Base-by-base conservation (phyloP, 805 yeast genomes). In the Scheffersomyces ergatensis region DNA sequence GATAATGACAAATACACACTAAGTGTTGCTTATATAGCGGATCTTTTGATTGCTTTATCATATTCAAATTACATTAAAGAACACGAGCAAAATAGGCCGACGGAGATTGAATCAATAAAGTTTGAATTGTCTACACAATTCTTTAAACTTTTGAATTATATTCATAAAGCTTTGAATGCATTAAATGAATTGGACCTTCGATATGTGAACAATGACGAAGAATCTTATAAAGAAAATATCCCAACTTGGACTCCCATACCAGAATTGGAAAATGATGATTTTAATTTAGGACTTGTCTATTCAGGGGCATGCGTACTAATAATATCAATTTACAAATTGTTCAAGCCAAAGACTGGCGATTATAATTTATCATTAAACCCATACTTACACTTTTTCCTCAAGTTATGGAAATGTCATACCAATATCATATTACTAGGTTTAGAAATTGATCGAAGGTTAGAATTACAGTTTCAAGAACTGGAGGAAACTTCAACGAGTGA, bases 381-480 rank as follows among this genome's bases (percentile, higher is more conserved):
- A 16, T 85, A 82, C 51, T 53, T 80, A 35, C 75, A 76, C 16
- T 67, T 72, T 35, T 75, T 81, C 44, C 61, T 83, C 8, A 76
- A 77, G 35, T 53, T 78, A 5, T 85, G 93, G 92, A 81, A 82
- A 49, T 72, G 77, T 32, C 78, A 80, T 50, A 82, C 89, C 2
- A 73, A 72, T 43, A 70, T 81, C 2, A 70, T 85, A 1, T 57
- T 77, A 8, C 58, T 80, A 6, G 87, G 88, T 0, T 59, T 85
- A 5, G 85, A 82, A 49, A 63, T 67, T 38, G 76, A 70, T 49
- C 53, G 72, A 33, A 53, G 64, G 33, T 46, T 65, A 19, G 72
- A 66, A 37, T 18, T 25, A 8, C 5, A 29, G 5, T 50, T 53
- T 38, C 55, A 57, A 37, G 55, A 57, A 25, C 56, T 63, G 44